Conservation (phyloP, 2,329 filamentous ascomycete genomes). For the Trichoderma atroviride region DNA sequence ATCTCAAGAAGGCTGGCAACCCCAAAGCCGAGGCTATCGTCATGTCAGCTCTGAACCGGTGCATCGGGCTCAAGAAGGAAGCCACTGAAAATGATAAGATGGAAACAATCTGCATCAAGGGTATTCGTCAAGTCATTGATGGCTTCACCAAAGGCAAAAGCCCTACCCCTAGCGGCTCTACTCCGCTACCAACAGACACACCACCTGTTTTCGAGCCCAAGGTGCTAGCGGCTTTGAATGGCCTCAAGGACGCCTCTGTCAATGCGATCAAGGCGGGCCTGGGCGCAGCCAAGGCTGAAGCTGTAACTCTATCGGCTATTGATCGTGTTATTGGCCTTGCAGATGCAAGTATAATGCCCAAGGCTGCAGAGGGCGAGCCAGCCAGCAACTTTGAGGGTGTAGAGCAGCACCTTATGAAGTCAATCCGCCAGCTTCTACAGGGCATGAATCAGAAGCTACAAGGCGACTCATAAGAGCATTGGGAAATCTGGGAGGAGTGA, state of each 20-base stretch:
- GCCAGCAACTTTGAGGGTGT: constrained; percentile 43
- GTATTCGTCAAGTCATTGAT: constrained; percentile 46
- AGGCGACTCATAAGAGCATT: constrained; percentile 18
- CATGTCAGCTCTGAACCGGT: constrained; percentile 57
- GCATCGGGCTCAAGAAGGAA: constrained; percentile 50
- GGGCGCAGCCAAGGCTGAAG: constrained; percentile 48
- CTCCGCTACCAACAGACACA: constrained; percentile 32
- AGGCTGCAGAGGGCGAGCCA: constrained; percentile 39
- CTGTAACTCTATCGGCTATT: constrained; percentile 53
- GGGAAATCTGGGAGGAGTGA: background rate
- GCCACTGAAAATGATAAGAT: constrained; percentile 50
- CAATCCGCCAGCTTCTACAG: constrained; percentile 43
- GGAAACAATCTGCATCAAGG: constrained; percentile 51
- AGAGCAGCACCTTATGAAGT: constrained; percentile 47
- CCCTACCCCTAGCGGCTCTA: constrained; percentile 38
- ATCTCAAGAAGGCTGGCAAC: constrained; percentile 47
- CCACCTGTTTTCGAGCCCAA: constrained; percentile 43
- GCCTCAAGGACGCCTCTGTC: constrained; percentile 51
- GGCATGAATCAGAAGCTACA: constrained; percentile 46
- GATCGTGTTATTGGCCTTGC: constrained; percentile 54
- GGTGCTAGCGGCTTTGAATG: constrained; percentile 46
- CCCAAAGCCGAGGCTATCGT: constrained; percentile 52
- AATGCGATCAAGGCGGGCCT: constrained; percentile 46
- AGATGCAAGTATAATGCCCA: constrained; percentile 46
- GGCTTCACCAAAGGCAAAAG: constrained; percentile 47